A percentile compares a stretch with the other conserved stretches of the same genome.
phyloP scores from a whole-genome alignment of 495 filamentous ascomycete genomes.

The Podospora tetraspora region DNA sequence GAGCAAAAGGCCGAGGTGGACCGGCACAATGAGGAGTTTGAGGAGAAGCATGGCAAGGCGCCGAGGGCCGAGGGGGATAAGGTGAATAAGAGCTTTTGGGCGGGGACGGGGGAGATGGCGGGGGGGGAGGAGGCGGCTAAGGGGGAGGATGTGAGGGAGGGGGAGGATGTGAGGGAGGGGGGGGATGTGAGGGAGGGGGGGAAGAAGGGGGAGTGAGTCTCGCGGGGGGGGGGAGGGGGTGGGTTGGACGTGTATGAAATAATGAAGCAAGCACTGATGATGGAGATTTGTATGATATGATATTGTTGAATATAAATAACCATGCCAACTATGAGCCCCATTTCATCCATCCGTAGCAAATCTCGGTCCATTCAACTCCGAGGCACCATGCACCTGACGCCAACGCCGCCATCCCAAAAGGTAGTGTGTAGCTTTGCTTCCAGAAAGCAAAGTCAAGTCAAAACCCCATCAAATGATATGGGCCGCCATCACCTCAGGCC shows the following conservation, averaged over 20 bases:
- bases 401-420: background rate
- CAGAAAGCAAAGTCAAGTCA: no score
- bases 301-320: background rate
- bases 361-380: background rate
- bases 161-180: background rate
- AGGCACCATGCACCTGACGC: background rate
- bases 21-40: constrained; percentile 48
- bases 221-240: no score
- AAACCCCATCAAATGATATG: background rate
- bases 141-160: background rate
- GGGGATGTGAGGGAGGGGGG: no score
- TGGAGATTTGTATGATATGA: background rate
- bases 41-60: constrained; percentile 42
- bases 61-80: constrained; percentile 36
- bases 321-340: background rate
- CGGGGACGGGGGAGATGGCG: constrained; percentile 13
- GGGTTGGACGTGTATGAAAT: background rate
- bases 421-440: no score
- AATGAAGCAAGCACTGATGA: background rate
- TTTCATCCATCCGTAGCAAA: background rate
- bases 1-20: constrained; percentile 49
- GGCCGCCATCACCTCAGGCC: background rate
- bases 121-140: background rate
- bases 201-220: no score
- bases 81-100: constrained; percentile 48